These are phyloP conservation scores for Podaxis rugospora DNA, from an alignment of 768 basidiomycete genomes.

Conservation along the genomic window DNA sequence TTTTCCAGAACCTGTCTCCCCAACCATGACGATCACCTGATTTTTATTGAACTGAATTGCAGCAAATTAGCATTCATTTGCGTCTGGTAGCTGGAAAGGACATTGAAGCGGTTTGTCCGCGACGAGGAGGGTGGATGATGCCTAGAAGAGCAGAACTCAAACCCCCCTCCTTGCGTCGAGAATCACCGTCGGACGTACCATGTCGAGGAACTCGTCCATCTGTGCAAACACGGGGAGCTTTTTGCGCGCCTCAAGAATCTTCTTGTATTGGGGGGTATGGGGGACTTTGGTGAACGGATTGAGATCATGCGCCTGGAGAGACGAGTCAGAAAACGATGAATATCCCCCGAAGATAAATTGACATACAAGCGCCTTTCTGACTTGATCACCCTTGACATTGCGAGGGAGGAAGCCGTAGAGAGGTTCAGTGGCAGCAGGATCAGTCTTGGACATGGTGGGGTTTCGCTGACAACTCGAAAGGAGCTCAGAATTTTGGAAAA, in stretches of 20 bases:
- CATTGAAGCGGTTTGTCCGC: slow-evolving; percentile 15
- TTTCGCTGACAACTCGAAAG: neutral
- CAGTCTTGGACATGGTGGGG: neutral
- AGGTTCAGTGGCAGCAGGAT: slow-evolving; percentile 37
- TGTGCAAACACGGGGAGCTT: slow-evolving; percentile 89
- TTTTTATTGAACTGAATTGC: slow-evolving; percentile 58
- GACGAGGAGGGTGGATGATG: slow-evolving; percentile 30
- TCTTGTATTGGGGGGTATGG: slow-evolving; percentile 74
- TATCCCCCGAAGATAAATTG: neutral
- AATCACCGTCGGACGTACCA: slow-evolving; percentile 51
- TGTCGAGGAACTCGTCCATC: slow-evolving; percentile 89
- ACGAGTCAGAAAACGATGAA: neutral
- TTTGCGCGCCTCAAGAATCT: slow-evolving; percentile 80
- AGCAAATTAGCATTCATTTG: slow-evolving; percentile 21
- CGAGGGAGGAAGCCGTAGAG: slow-evolving; percentile 73
- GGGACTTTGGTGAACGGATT: slow-evolving; percentile 89
- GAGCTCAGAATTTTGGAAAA: neutral
- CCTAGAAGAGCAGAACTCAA: slow-evolving; percentile 42
- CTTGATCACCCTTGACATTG: slow-evolving; percentile 61
- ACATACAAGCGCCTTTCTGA: slow-evolving; percentile 66
- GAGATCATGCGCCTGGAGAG: slow-evolving; percentile 60
- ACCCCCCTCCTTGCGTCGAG: slow-evolving; percentile 33
- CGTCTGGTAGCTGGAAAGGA: slow-evolving; percentile 4
- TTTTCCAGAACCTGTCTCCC: slow-evolving; percentile 95
- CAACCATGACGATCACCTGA: slow-evolving; percentile 88